Percentiles rank a stretch among this genome's conserved stretches.
Evolutionary conservation across 495 filamentous ascomycete genomes (phyloP).

Genomic region (Tuber melanosporum): DNA sequence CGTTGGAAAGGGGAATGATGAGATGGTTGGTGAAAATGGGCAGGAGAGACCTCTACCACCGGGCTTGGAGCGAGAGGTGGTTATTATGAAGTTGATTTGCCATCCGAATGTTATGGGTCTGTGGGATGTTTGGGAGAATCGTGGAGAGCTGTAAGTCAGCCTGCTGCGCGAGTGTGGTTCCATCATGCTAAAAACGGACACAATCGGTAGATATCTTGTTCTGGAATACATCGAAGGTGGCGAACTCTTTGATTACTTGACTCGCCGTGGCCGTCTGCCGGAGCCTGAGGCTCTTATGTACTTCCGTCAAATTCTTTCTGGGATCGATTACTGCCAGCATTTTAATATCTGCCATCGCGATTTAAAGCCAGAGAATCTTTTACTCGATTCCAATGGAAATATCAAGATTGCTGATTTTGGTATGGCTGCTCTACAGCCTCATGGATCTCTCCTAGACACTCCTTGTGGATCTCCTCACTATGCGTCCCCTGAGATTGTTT

Average conservation of each 20-base stretch:
- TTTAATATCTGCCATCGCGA: conserved; percentile 95
- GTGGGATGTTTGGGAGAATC: conserved; percentile 94
- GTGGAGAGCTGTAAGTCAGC: conserved; percentile 72
- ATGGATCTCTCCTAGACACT: conserved; percentile 64
- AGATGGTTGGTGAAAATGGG: conserved; percentile 47
- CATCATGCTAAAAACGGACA: conserved; percentile 4
- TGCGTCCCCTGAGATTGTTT: conserved; percentile 83
- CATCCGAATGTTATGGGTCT: conserved; percentile 88
- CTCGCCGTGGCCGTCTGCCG: conserved; percentile 55
- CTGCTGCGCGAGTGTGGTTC: conserved; percentile 6
- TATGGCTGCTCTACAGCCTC: conserved; percentile 89
- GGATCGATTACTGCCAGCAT: conserved; percentile 81
- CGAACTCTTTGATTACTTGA: conserved; percentile 81
- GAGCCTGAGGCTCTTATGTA: conserved; percentile 76
- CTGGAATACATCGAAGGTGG: conserved; percentile 91
- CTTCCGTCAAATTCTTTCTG: conserved; percentile 91
- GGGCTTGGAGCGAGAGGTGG: conserved; percentile 83
- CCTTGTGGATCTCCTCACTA: conserved; percentile 97
- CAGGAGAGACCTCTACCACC: conserved; percentile 50
- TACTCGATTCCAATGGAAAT: conserved; percentile 62
- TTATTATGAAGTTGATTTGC: conserved; percentile 91
- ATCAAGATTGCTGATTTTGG: conserved; percentile 96
- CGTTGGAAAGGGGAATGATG: conserved; percentile 53
- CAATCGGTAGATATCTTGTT: conserved; percentile 74
- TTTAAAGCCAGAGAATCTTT: conserved; percentile 94